Evolutionary conservation across 1,284 basidiomycete genomes (phyloP).

Genomic region (Bondarzewia mesenterica): DNA sequence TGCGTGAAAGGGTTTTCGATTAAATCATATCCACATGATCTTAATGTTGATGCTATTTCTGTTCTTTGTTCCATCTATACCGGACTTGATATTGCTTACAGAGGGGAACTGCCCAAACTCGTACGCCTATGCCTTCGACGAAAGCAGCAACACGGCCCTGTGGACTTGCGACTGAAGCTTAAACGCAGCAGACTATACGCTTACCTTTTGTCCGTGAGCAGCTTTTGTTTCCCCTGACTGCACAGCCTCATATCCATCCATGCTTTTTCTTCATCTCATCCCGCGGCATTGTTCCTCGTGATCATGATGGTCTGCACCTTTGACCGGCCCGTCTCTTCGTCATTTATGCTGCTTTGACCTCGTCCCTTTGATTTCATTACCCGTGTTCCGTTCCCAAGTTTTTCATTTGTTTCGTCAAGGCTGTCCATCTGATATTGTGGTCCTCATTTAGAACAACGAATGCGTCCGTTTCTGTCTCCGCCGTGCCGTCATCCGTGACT

Average conservation of each 20-base stretch:
- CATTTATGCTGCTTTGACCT: too few species aligned
- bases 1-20: constrained; percentile 15
- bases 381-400: too few species aligned
- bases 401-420: too few species aligned
- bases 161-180: constrained; percentile 31
- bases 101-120: constrained; percentile 37
- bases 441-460: background rate
- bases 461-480: background rate
- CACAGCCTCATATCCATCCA: background rate
- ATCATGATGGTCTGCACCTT: too few species aligned
- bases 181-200: constrained; percentile 35
- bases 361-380: background rate
- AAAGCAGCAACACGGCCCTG: constrained; percentile 35
- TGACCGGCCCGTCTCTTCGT: too few species aligned
- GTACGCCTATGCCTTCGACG: constrained; percentile 46
- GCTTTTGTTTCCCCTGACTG: background rate
- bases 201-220: constrained; percentile 41
- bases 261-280: background rate
- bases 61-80: too few species aligned
- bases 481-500: background rate
- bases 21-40: background rate
- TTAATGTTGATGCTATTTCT: background rate
- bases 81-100: too few species aligned
- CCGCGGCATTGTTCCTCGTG: too few species aligned
- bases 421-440: background rate